Conservation (phyloP, 2,329 filamentous ascomycete genomes). For the Cyphellophora europaea region DNA sequence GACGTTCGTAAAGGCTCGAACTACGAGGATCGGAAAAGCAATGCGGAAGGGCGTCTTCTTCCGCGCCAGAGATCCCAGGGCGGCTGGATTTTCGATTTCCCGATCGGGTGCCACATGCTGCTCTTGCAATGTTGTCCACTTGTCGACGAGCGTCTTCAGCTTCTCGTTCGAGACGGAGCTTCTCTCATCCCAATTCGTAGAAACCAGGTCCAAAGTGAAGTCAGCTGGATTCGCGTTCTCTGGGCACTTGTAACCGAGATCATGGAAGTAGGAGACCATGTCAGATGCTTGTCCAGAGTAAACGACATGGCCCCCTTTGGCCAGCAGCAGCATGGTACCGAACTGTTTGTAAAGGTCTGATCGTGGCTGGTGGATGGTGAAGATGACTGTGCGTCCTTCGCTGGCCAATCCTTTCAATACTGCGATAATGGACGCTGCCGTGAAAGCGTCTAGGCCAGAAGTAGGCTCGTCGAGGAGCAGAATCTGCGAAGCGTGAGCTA, state of each 20-base stretch:
- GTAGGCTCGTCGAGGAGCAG: conserved; percentile 80
- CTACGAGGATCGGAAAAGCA: conserved; percentile 59
- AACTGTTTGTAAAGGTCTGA: conserved; percentile 71
- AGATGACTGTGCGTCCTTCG: conserved; percentile 56
- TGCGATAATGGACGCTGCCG: conserved; percentile 65
- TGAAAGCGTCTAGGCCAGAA: conserved; percentile 69
- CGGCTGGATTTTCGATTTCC: conserved; percentile 42
- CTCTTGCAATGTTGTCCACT: conserved; percentile 1
- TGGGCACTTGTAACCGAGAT: conserved; percentile 54
- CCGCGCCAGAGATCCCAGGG: conserved; percentile 59
- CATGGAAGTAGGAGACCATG: conserved; percentile 54
- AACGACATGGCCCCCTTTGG: conserved; percentile 59
- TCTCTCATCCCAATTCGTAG: conserved; percentile 15
- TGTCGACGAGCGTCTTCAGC: background rate
- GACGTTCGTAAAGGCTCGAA: conserved; percentile 60
- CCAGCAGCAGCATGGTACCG: conserved; percentile 67
- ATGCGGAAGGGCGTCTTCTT: conserved; percentile 51
- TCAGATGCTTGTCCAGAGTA: conserved; percentile 59
- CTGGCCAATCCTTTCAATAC: conserved; percentile 60
- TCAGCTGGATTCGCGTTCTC: conserved; percentile 72
- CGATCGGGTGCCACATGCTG: conserved; percentile 40
- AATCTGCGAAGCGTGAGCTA: too few relatives aligned
- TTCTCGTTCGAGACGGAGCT: background rate
- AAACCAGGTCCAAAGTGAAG: conserved; percentile 68
- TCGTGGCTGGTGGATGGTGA: conserved; percentile 78